Conservation (phyloP, 345 rosid genomes). For the Pugionium dolabratum region DNA sequence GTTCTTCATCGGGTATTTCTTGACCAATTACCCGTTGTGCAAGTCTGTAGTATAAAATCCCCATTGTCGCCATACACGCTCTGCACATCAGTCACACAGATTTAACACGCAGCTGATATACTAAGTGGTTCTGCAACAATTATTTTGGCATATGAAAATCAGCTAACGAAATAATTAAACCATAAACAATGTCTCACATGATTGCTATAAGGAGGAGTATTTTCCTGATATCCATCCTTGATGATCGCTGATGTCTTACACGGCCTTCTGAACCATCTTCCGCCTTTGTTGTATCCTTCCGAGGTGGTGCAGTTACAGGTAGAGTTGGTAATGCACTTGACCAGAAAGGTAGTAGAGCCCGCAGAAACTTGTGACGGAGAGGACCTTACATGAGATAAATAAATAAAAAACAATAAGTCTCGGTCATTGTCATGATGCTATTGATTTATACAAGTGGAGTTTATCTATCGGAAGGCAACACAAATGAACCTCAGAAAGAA, state of each 20-base stretch:
- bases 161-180: background rate
- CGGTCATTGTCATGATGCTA: background rate
- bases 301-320: conserved; percentile 95
- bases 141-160: background rate
- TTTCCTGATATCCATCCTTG: conserved; percentile 89
- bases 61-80: conserved; percentile 99
- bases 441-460: background rate
- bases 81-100: conserved; percentile 47
- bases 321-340: conserved; percentile 93
- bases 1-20: conserved; percentile 55
- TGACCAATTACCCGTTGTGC: conserved; percentile 75
- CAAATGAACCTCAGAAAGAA: no score
- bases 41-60: conserved; percentile 88
- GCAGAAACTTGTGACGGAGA: conserved; percentile 79
- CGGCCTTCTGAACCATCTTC: conserved; percentile 74
- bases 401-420: conserved; percentile 5
- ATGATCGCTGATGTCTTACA: conserved; percentile 60
- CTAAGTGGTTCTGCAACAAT: background rate
- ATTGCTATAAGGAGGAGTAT: conserved; percentile 85
- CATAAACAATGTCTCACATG: conserved; percentile 54
- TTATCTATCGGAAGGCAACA: background rate
- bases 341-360: conserved; percentile 97
- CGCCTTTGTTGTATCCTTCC: conserved; percentile 63
- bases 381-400: conserved; percentile 56
- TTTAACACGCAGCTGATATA: background rate